Evolutionary conservation across 176 grass and related monocot species (phyloP), one percentile per base, ranked within the genome.

Genomic region (Carex kokanica): DNA sequence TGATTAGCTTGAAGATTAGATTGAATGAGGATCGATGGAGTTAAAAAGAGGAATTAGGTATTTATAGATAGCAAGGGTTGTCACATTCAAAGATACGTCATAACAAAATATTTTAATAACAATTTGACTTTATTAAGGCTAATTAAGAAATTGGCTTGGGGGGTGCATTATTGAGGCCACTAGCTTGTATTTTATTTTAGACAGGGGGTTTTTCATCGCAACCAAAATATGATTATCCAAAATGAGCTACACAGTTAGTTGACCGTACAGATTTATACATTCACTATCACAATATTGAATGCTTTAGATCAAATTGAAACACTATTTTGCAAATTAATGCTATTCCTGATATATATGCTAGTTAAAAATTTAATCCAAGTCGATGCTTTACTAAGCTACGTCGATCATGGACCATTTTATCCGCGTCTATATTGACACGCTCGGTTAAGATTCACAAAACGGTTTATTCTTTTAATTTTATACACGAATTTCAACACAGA

Each of bases 1-100:
- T 82, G 61, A 82, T 82, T 67, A 67, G 38, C 23, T 63, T 66
- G 21, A 64, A 16, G 61, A 5, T 32, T 66, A 64, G 82, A 88
- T 86, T 71, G 29, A 83, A 84, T 52, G 60, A 20, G 66, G 57
- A n/a, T n/a, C n/a, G n/a, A 84, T 43, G 1, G 63, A 29, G 57
- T n/a, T 4, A 5, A 15, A 69, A 45, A 49, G 13, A 57, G 70
- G 73, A 77, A 53, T 25, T 59, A 21, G 64, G n/a, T 65, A 86
- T 86, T 78, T 82, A 47, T 82, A 82, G 80, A 15, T 17, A 9
- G 13, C 23, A 20, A 20, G 1, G 1, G 45, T 27, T 74, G 45
- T 51, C 1, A 29, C 45, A 75, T 27, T 74, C 23, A 54, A 54
- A 75, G 72, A 13, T 54, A 36, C 34, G 34, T 36, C 17, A 75